phyloP scores from a whole-genome alignment of 2,329 filamentous ascomycete genomes.

The Didymella sp. region DNA sequence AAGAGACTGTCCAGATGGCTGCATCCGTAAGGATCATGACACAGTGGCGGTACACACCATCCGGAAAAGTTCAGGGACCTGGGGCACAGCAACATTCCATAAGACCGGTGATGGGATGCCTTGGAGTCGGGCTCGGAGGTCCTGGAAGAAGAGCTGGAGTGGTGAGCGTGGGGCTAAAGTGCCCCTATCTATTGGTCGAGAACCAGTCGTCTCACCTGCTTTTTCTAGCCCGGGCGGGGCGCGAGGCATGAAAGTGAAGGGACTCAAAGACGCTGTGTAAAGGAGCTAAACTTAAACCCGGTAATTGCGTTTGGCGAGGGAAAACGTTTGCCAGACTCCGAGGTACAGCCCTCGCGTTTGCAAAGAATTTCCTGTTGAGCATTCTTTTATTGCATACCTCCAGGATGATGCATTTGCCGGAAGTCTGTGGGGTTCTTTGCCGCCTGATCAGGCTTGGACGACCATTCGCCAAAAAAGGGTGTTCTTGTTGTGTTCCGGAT shows the following conservation, averaged over 20 bases:
- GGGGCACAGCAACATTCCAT: conserved; percentile 35
- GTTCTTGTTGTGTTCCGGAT: conserved; percentile 10
- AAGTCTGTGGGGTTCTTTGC: conserved; percentile 6
- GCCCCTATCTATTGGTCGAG: conserved; percentile 3
- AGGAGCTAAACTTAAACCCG: conserved; percentile 38
- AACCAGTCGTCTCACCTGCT: conserved; percentile 37
- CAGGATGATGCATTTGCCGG: neutral
- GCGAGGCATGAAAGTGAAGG: conserved; percentile 19
- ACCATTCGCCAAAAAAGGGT: neutral
- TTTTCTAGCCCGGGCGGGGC: conserved; percentile 24
- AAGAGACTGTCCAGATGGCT: conserved; percentile 30
- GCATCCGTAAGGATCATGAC: conserved; percentile 39
- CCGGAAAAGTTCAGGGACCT: conserved; percentile 21
- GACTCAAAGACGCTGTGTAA: conserved; percentile 24
- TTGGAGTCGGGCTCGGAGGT: conserved; percentile 31
- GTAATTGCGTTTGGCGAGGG: conserved; percentile 21
- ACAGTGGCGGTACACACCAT: conserved; percentile 32
- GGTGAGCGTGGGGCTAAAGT: conserved; percentile 13
- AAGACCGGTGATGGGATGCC: conserved; percentile 35
- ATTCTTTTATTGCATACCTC: conserved; percentile 6
- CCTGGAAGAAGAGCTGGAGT: conserved; percentile 15
- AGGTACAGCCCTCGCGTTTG: conserved; percentile 15
- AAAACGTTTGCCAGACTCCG: conserved; percentile 9
- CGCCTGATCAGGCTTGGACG: neutral
- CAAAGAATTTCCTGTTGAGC: conserved; percentile 16